Evolutionary conservation across 169 alveolate species (phyloP).

Genomic region (Plasmodium adleri): DNA sequence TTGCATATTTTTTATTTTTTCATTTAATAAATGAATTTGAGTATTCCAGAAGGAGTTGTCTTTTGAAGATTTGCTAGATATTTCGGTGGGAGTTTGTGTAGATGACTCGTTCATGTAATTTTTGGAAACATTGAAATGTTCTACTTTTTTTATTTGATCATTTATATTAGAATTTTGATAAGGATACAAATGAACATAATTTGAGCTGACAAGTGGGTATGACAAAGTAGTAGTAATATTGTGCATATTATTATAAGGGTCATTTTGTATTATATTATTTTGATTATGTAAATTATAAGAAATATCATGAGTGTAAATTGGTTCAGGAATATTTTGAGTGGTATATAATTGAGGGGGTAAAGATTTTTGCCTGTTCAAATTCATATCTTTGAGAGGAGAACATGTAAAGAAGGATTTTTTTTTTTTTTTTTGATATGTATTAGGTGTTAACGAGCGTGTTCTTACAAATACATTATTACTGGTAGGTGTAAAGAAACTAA

Average conservation of each 20-base stretch:
- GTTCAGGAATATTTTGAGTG: background rate
- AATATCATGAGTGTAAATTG: conserved; percentile 42
- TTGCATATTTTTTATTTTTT: conserved; percentile 9
- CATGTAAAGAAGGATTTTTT: background rate
- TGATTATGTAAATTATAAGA: conserved; percentile 24
- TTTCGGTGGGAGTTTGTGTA: background rate
- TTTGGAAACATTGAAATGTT: background rate
- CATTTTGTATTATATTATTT: background rate
- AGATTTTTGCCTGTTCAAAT: conserved; percentile 7
- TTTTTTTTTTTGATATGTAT: background rate
- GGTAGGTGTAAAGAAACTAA: background rate
- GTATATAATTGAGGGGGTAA: background rate
- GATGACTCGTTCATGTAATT: conserved; percentile 9
- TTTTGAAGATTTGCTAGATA: conserved; percentile 29
- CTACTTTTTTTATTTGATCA: background rate
- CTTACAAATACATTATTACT: conserved; percentile 39
- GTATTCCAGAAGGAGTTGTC: background rate
- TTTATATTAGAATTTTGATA: background rate
- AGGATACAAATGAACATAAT: background rate
- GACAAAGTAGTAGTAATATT: background rate
- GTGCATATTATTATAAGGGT: background rate
- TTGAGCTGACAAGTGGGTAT: background rate
- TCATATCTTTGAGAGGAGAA: conserved; percentile 16
- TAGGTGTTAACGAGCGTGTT: conserved; percentile 41
- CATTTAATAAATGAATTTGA: conserved; percentile 4